Evolutionary conservation across 2,329 filamentous ascomycete species (phyloP), one percentile per base, ranked within the genome.

Genomic region (Aureobasidium melanogenum): DNA sequence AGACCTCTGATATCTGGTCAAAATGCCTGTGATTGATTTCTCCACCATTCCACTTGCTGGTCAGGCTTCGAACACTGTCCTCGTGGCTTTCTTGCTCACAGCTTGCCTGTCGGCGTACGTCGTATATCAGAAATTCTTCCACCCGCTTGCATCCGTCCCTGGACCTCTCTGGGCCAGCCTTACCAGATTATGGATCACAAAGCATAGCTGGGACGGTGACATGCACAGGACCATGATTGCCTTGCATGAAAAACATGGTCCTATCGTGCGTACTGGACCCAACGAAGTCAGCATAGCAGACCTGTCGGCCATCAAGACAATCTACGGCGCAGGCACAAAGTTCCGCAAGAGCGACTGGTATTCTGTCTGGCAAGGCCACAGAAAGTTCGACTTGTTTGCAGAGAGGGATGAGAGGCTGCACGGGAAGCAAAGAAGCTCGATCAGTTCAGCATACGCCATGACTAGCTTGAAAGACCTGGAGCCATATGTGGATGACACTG

Each of bases 331-430:
- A 5, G 75, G 75, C 1, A 71, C 72, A 26, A 72, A 72, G 5
- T 79, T 76, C 52, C 63, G 69, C 3, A 79, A 80, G 63, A 71
- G 69, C 1, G 63, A 69, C 3, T 78, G 73, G 70, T 79, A 80
- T 62, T 67, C 67, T 19, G 71, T 72, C 34, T 75, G 67, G 69
- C 74, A 76, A 66, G 74, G 71, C 17, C 69, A 71, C 39, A 69
- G 73, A 8, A 72, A 72, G 57, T 72, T 74, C 46, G 72, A 75
- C 55, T 68, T 78, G 3, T 77, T 77, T 63, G 68, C 71, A 12
- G 74, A 75, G 51, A 65, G 70, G 8, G 66, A 74, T 47, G 72
- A 74, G 60, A 63, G 63, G 32, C 64, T 74, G 17, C 76, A 78
- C 66, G 66, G 67, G 15, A 66, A 67, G 28, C 68, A 73, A 63